phyloP scores from a whole-genome alignment of 139 green algal genomes.

The Ulvella scutata region DNA sequence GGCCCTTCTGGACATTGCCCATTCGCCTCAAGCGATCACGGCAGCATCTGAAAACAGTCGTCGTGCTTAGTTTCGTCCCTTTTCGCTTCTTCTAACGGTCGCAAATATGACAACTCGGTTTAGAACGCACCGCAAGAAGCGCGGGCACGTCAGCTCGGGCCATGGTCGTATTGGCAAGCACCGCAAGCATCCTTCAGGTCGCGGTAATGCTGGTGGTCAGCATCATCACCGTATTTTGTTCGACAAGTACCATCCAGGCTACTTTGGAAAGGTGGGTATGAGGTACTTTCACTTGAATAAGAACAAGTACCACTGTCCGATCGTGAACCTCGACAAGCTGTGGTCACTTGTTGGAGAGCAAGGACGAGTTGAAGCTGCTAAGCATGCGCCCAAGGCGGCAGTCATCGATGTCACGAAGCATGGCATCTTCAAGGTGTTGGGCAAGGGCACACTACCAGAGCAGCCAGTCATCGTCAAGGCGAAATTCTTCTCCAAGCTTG shows the following conservation, averaged over 20 bases:
- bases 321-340: constrained; percentile 98
- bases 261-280: constrained; percentile 98
- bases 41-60: no score
- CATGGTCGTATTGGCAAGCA: constrained; percentile 99
- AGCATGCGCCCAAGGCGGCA: constrained; percentile 52
- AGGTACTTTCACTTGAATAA: constrained; percentile 89
- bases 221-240: constrained; percentile 98
- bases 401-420: constrained; percentile 96
- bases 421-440: constrained; percentile 86
- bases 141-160: constrained; percentile 90
- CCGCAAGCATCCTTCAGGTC: constrained; percentile 92
- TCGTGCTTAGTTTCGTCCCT: no score
- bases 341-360: constrained; percentile 83
- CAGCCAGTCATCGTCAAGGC: constrained; percentile 92
- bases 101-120: constrained; percentile 23
- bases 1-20: no score
- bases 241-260: constrained; percentile 97
- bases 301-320: constrained; percentile 92
- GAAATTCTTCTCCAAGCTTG: constrained; percentile 95
- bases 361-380: constrained; percentile 49
- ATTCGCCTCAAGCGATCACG: no score
- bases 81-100: no score
- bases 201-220: constrained; percentile 97
- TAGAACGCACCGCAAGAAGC: constrained; percentile 96
- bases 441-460: constrained; percentile 87